Evolutionary conservation across 2,329 filamentous ascomycete genomes (phyloP).

Genomic region (Leptographium lundbergii): DNA sequence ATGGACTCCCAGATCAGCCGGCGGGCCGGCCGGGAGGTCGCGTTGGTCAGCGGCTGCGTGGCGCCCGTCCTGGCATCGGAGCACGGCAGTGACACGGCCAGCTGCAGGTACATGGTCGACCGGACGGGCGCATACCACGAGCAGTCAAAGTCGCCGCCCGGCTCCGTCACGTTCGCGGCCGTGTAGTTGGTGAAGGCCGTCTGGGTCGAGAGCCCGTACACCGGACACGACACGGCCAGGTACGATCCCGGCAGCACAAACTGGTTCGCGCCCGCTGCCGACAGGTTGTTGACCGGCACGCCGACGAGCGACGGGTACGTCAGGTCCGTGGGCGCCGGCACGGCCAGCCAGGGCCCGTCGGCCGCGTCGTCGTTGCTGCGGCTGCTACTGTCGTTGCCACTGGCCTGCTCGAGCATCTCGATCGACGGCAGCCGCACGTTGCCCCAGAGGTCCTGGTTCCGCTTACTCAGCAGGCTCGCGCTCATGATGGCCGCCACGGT

Average conservation of each 20-base stretch:
- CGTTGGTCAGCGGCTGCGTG: neutral
- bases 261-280: neutral
- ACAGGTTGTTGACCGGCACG: neutral
- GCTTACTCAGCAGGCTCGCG: neutral
- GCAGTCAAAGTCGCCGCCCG: constrained; percentile 2
- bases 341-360: neutral
- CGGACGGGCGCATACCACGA: neutral
- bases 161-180: neutral
- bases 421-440: constrained; percentile 6
- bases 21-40: constrained; percentile 1
- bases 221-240: constrained; percentile 1
- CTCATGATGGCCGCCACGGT: constrained; percentile 1
- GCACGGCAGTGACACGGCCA: constrained; percentile 2
- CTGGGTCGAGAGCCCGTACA: neutral
- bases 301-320: constrained; percentile 8
- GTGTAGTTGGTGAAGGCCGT: constrained; percentile 2
- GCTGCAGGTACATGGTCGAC: neutral
- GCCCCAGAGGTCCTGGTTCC: constrained; percentile 9
- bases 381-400: neutral
- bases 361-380: neutral
- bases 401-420: constrained; percentile 1
- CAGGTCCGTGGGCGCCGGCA: neutral
- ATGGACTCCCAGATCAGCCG: constrained; percentile 5
- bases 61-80: neutral
- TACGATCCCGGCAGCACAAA: constrained; percentile 5